phyloP scores from a whole-genome alignment of 495 filamentous ascomycete species.

The Xylaria intraflava region DNA sequence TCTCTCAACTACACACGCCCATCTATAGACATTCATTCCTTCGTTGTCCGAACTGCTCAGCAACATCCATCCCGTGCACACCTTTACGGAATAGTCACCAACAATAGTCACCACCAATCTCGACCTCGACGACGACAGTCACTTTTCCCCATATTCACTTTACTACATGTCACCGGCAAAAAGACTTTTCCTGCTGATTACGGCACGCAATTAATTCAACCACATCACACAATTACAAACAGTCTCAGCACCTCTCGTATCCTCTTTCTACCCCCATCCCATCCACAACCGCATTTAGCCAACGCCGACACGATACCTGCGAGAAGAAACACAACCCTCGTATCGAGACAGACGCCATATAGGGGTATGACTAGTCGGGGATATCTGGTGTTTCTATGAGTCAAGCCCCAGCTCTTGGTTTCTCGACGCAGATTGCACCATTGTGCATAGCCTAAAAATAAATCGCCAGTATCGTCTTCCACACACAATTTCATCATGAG shows the following conservation, averaged over 20 bases:
- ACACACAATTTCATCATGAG: not conserved
- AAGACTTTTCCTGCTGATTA: not conserved
- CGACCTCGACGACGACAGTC: conserved; percentile 1
- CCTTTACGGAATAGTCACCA: not conserved
- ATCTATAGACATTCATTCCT: no score
- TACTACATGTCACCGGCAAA: not conserved
- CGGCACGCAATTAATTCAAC: conserved; percentile 1
- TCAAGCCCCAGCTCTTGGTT: not conserved
- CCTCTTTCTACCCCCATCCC: not conserved
- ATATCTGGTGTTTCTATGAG: conserved; percentile 10
- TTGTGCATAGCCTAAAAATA: not conserved
- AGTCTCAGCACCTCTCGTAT: not conserved
- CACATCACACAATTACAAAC: conserved; percentile 1
- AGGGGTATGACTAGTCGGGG: not conserved
- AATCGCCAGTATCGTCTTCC: not conserved
- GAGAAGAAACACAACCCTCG: not conserved
- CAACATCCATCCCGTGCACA: not conserved
- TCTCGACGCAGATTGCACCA: not conserved
- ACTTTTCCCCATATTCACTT: conserved; percentile 3
- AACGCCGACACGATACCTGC: not conserved
- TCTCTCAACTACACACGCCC: conserved; percentile 19
- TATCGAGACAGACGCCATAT: not conserved
- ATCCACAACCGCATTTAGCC: not conserved
- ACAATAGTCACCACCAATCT: not conserved
- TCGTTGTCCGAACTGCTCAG: conserved; percentile 18